Evolutionary conservation across 1,284 basidiomycete genomes (phyloP).

Genomic region (Moesziomyces parantarcticus): DNA sequence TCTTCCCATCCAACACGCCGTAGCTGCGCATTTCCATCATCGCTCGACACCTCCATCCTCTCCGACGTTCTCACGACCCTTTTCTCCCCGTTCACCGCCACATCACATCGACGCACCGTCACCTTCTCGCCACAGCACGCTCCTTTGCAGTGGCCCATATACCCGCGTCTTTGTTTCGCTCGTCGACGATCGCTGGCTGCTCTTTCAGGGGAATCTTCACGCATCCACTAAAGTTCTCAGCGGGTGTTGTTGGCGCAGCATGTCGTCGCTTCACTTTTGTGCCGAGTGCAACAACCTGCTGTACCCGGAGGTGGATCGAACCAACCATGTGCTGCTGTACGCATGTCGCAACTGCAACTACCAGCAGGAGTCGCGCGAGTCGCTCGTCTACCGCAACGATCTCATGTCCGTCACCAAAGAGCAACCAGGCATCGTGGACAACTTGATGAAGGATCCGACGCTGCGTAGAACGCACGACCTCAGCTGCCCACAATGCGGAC

Average conservation of each 20-base stretch:
- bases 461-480: slow-evolving; percentile 70
- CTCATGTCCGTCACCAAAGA: slow-evolving; percentile 89
- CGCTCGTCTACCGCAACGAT: slow-evolving; percentile 92
- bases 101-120: slow-evolving; percentile 5
- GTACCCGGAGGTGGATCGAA: slow-evolving; percentile 83
- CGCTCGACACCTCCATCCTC: background rate
- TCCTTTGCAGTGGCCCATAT: background rate
- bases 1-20: slow-evolving; percentile 9
- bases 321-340: slow-evolving; percentile 87
- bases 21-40: background rate
- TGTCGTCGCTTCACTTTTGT: slow-evolving; percentile 65
- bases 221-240: no score
- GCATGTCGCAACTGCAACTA: slow-evolving; percentile 92
- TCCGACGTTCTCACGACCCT: slow-evolving; percentile 8
- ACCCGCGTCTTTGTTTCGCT: background rate
- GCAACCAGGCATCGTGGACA: slow-evolving; percentile 90
- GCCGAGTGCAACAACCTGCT: slow-evolving; percentile 82
- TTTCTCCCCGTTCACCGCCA: background rate
- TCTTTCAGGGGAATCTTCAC: no score
- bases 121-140: slow-evolving; percentile 1
- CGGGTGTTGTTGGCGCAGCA: slow-evolving; percentile 7
- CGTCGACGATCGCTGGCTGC: no score
- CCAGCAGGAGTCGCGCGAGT: slow-evolving; percentile 85
- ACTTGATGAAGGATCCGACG: slow-evolving; percentile 90
- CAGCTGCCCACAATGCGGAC: slow-evolving; percentile 61